Percentiles rank a stretch among this genome's conserved stretches.
These are phyloP conservation scores for Suillus alpinus DNA, from an alignment of 768 basidiomycete genomes.

Conservation along the genomic window DNA sequence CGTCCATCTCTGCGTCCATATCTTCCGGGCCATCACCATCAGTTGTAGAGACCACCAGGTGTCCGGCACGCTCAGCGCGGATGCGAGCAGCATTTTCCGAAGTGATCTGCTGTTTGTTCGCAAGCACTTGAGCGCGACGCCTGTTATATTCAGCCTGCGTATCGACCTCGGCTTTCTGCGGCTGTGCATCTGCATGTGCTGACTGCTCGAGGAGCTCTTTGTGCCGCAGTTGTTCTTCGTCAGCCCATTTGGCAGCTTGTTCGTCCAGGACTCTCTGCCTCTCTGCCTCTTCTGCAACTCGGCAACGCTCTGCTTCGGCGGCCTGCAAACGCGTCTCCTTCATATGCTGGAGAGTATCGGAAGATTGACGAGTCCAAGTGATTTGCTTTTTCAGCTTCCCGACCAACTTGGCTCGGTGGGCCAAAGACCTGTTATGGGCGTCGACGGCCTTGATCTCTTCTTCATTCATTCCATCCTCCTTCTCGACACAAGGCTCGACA, in stretches of 20 bases:
- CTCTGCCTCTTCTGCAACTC: slow-evolving; percentile 16
- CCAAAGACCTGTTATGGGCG: slow-evolving; percentile 10
- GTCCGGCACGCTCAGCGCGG: slow-evolving; percentile 17
- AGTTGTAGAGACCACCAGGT: background rate
- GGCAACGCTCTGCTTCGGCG: slow-evolving; percentile 13
- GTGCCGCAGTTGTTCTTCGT: slow-evolving; percentile 8
- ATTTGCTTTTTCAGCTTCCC: slow-evolving; percentile 14
- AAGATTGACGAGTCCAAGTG: background rate
- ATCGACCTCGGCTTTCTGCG: background rate
- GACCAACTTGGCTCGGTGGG: slow-evolving; percentile 4
- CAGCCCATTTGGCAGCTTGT: slow-evolving; percentile 10
- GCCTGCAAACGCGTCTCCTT: slow-evolving; percentile 22
- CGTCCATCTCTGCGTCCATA: slow-evolving; percentile 5
- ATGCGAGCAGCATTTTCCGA: slow-evolving; percentile 28
- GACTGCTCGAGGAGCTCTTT: slow-evolving; percentile 13
- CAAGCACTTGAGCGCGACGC: slow-evolving; percentile 7
- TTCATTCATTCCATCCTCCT: slow-evolving; percentile 22
- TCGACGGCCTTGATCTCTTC: slow-evolving; percentile 11
- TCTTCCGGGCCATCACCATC: background rate
- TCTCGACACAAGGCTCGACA: background rate
- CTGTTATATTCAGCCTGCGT: slow-evolving; percentile 6
- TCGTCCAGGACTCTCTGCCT: slow-evolving; percentile 8
- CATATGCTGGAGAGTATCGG: slow-evolving; percentile 18
- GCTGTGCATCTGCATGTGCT: slow-evolving; percentile 8
- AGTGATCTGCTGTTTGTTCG: slow-evolving; percentile 26